Percentiles rank a stretch among this genome's conserved stretches.
phyloP scores from a whole-genome alignment of 2,329 filamentous ascomycete species.

The Paecilomyces dactylethromorphus region DNA sequence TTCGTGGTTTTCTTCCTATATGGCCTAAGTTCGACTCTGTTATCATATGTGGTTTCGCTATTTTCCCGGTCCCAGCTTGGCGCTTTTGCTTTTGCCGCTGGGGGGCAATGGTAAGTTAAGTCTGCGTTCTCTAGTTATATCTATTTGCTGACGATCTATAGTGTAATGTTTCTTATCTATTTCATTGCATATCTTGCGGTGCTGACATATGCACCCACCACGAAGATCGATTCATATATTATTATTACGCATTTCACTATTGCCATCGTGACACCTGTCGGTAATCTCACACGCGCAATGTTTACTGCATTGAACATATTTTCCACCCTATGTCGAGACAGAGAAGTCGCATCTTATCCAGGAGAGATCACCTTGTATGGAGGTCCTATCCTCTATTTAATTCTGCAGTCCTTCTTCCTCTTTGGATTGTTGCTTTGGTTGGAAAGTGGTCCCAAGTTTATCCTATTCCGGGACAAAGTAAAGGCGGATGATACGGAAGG shows the following conservation, averaged over 20 bases:
- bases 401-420: slow-evolving; percentile 64
- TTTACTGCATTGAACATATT: slow-evolving; percentile 79
- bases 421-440: slow-evolving; percentile 71
- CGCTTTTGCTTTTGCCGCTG: slow-evolving; percentile 76
- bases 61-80: slow-evolving; percentile 73
- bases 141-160: slow-evolving; percentile 12
- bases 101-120: slow-evolving; percentile 56
- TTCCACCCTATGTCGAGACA: slow-evolving; percentile 64
- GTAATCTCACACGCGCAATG: slow-evolving; percentile 65
- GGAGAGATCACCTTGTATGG: slow-evolving; percentile 69
- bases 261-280: slow-evolving; percentile 67
- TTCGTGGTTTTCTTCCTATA: slow-evolving; percentile 78
- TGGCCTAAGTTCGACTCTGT: slow-evolving; percentile 67
- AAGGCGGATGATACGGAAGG: slow-evolving; percentile 39
- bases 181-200: slow-evolving; percentile 65
- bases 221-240: slow-evolving; percentile 61
- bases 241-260: slow-evolving; percentile 69
- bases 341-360: slow-evolving; percentile 59
- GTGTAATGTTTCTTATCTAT: slow-evolving; percentile 62
- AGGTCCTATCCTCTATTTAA: slow-evolving; percentile 75
- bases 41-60: slow-evolving; percentile 76
- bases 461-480: slow-evolving; percentile 41
- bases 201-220: slow-evolving; percentile 66
- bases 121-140: not conserved
- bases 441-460: slow-evolving; percentile 65